These are phyloP conservation scores for Penicillium sp. DNA, from an alignment of 2,329 filamentous ascomycete genomes.

Conservation along the genomic window DNA sequence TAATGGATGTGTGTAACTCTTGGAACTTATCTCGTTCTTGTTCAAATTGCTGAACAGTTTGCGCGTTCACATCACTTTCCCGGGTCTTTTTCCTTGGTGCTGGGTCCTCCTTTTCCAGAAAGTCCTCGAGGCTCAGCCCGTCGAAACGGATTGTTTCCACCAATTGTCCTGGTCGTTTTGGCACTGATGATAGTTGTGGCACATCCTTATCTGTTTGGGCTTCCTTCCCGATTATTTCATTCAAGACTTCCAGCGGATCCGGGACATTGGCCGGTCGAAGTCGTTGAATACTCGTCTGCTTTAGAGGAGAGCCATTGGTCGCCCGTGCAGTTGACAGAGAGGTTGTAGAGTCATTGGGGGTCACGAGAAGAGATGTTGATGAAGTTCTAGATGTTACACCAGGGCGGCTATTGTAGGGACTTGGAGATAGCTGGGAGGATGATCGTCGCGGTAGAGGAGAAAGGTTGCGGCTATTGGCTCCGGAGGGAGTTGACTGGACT, in stretches of 20 bases:
- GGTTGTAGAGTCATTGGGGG: conserved; percentile 70
- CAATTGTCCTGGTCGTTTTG: conserved; percentile 48
- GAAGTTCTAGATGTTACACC: conserved; percentile 71
- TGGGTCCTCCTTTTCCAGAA: conserved; percentile 49
- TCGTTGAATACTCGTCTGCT: conserved; percentile 53
- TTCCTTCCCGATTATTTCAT: conserved; percentile 54
- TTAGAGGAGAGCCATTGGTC: conserved; percentile 67
- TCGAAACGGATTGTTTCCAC: conserved; percentile 74
- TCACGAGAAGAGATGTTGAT: conserved; percentile 71
- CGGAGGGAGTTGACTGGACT: conserved; percentile 64
- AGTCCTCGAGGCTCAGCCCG: conserved; percentile 71
- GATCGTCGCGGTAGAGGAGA: conserved; percentile 70
- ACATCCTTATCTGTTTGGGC: conserved; percentile 16
- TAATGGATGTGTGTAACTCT: conserved; percentile 84
- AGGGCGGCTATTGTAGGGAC: conserved; percentile 66
- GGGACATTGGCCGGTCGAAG: conserved; percentile 56
- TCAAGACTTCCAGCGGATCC: conserved; percentile 71
- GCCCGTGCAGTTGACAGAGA: conserved; percentile 68
- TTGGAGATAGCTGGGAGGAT: conserved; percentile 67
- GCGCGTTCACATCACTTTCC: conserved; percentile 47
- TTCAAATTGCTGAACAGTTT: conserved; percentile 74
- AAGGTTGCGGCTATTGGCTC: conserved; percentile 62
- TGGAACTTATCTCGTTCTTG: conserved; percentile 81
- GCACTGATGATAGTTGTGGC: conserved; percentile 5
- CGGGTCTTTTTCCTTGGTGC: conserved; percentile 26